Base-by-base conservation (phyloP, 116 monocot species). In the Cymodocea nodosa region DNA sequence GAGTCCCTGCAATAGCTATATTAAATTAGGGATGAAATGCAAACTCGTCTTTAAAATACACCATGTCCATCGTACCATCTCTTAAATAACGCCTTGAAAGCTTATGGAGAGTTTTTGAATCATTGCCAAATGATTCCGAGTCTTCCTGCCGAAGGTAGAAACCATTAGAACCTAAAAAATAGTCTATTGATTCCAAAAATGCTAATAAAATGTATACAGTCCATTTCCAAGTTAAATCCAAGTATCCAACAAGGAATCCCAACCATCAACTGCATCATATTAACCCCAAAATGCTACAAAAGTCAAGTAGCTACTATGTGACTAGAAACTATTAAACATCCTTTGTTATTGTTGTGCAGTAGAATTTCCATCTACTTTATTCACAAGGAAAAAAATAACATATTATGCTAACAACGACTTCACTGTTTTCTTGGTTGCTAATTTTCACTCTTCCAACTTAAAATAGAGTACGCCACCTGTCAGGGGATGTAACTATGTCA, bases 71-170 rank as follows among this genome's bases (percentile, higher is more conserved):
- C 35, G 48, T 22, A 4, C 25, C n/a, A 62, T 51, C 63, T n/a
- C 50, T 66, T 66, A n/a, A 25, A 51, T 66, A 59, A 50, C 15
- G 23, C 8, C 66, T 66, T 2, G 59, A 35, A 39, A 10, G 3
- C 16, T 59, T 73, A 15, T 5, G n/a, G 12, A 19, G 6, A 56
- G 49, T 35, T 44, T 25, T 18, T 12, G 22, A 5, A 13, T 19
- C 50, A 23, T 66, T 36, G 1, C 37, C 52, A 48, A 54, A 67
- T 6, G 35, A 30, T 53, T 68, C 62, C 12, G 11, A 15, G 20
- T 68, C 68, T 4, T 74, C 74, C 60, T 74, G 68, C 74, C 68
- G 68, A 30, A 59, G 51, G 13, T 54, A 49, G 14, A 52, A 51
- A 25, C 19, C 24, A 60, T 14, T 11, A 65, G 4, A 52, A 64